phyloP scores from a whole-genome alignment of 306 rosid species.

The Fragaria iinumae region DNA sequence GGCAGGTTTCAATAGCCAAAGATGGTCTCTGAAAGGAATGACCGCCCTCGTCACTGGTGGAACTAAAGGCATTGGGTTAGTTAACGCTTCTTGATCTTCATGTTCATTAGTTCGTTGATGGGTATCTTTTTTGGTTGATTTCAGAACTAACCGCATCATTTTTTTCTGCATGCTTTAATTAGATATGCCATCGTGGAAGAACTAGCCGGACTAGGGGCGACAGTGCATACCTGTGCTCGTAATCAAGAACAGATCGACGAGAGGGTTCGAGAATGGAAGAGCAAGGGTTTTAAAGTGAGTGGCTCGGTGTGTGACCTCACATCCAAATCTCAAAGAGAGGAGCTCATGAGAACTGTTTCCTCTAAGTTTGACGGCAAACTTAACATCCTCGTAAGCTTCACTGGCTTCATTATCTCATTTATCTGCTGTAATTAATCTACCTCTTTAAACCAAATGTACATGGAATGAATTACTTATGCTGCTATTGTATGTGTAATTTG shows the following conservation, averaged over 20 bases:
- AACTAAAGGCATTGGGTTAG: slow-evolving; percentile 42
- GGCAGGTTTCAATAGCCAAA: slow-evolving; percentile 19
- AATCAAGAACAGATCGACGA: slow-evolving; percentile 30
- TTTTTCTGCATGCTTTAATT: neutral
- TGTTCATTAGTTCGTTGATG: neutral
- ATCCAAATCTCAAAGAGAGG: slow-evolving; percentile 30
- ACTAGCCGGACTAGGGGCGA: slow-evolving; percentile 45
- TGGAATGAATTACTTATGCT: neutral
- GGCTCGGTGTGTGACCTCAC: slow-evolving; percentile 45
- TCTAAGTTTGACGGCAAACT: slow-evolving; percentile 43
- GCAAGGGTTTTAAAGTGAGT: slow-evolving; percentile 39
- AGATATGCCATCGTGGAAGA: slow-evolving; percentile 55
- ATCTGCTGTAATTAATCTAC: neutral
- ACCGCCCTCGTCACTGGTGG: slow-evolving; percentile 57
- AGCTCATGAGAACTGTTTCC: slow-evolving; percentile 33
- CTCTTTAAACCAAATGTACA: neutral
- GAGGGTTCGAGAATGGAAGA: slow-evolving; percentile 39
- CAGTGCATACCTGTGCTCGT: slow-evolving; percentile 46
- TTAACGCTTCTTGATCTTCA: neutral
- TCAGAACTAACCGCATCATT: neutral
- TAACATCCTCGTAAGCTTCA: slow-evolving; percentile 43
- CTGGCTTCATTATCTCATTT: neutral
- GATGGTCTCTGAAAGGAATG: slow-evolving; percentile 57
- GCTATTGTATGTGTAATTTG: neutral
- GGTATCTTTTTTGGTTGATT: neutral